These are phyloP conservation scores for Corynascus novoguineensis DNA, from an alignment of 495 filamentous ascomycete genomes.

Conservation along the genomic window DNA sequence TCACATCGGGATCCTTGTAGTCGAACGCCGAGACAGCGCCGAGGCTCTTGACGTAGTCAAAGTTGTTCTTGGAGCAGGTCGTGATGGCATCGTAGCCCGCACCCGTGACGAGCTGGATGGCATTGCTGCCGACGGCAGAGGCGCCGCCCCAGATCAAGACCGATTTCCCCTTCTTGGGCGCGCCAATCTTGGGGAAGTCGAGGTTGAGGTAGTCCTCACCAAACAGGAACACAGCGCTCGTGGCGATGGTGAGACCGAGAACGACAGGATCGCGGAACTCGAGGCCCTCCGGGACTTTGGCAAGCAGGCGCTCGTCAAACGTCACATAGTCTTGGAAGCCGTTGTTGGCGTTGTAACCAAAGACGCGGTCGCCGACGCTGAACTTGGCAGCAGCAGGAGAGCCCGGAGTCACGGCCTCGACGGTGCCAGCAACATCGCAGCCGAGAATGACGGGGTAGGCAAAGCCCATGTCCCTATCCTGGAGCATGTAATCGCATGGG, in stretches of 20 bases:
- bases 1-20: slow-evolving; percentile 39
- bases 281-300: neutral
- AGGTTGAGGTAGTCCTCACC: slow-evolving; percentile 30
- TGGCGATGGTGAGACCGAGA: neutral
- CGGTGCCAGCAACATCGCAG: neutral
- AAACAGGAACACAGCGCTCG: slow-evolving; percentile 30
- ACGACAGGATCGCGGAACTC: neutral
- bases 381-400: neutral
- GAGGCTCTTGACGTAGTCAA: slow-evolving; percentile 24
- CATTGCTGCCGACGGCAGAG: slow-evolving; percentile 53
- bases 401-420: neutral
- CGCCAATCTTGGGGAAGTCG: slow-evolving; percentile 17
- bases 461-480: slow-evolving; percentile 23
- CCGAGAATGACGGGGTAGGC: neutral
- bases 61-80: slow-evolving; percentile 49
- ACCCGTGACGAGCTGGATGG: slow-evolving; percentile 54
- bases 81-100: slow-evolving; percentile 56
- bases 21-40: slow-evolving; percentile 30
- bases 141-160: slow-evolving; percentile 50
- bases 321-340: neutral
- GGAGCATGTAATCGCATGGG: slow-evolving; percentile 31
- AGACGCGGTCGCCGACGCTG: neutral
- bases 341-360: neutral
- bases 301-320: neutral
- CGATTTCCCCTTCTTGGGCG: slow-evolving; percentile 28